These are phyloP conservation scores for Lonicera japonica DNA, from an alignment of 129 eudicot genomes.

Conservation along the genomic window DNA sequence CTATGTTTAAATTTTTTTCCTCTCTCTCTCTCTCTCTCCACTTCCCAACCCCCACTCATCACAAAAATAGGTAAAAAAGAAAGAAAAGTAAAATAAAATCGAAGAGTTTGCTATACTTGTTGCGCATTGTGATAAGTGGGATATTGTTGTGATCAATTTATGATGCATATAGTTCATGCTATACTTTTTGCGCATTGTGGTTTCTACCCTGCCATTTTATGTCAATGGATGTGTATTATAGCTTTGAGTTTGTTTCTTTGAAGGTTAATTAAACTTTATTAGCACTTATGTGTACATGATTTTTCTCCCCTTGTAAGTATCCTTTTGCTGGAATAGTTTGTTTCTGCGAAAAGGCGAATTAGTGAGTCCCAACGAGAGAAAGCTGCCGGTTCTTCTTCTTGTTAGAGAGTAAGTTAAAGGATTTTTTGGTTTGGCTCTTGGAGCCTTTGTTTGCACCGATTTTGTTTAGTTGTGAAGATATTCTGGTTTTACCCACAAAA, in stretches of 20 bases:
- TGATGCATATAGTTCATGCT: too few relatives aligned
- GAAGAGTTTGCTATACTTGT: too few relatives aligned
- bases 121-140: background rate
- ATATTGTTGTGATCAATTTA: background rate
- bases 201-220: background rate
- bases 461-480: too few relatives aligned
- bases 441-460: too few relatives aligned
- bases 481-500: too few relatives aligned
- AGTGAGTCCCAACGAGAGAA: slow-evolving; percentile 68
- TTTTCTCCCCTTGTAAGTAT: slow-evolving; percentile 51
- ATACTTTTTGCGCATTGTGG: background rate
- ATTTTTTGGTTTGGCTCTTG: too few relatives aligned
- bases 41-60: too few relatives aligned
- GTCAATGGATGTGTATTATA: background rate
- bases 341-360: slow-evolving; percentile 61
- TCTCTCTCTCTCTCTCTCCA: too few relatives aligned
- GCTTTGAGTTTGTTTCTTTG: background rate
- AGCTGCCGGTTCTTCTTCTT: slow-evolving; percentile 53
- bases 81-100: too few relatives aligned
- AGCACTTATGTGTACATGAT: background rate
- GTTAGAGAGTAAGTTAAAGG: slow-evolving; percentile 99
- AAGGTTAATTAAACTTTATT: slow-evolving; percentile 3
- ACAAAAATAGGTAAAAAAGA: too few relatives aligned
- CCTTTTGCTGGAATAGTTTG: slow-evolving; percentile 72
- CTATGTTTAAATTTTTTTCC: background rate